phyloP scores from a whole-genome alignment of 2,329 filamentous ascomycete genomes.

The Pochonia chlamydosporia region DNA sequence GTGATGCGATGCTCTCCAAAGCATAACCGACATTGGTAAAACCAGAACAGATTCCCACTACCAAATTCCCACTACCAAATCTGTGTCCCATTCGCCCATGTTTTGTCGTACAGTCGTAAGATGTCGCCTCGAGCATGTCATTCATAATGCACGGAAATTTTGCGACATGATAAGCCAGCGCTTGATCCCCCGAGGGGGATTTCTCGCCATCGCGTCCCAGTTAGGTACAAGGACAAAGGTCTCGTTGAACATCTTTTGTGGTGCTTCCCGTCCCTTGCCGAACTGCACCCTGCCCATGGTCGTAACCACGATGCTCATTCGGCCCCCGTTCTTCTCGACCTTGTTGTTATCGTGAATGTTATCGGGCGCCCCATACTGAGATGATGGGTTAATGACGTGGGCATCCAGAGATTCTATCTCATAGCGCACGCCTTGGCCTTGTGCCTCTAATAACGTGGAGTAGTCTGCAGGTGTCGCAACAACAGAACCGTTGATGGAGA shows the following conservation, averaged over 20 bases:
- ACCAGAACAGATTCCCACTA: too few relatives aligned
- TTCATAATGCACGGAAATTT: constrained; percentile 57
- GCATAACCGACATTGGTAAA: too few relatives aligned
- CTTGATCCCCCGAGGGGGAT: constrained; percentile 46
- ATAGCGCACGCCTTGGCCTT: constrained; percentile 55
- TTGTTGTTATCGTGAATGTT: constrained; percentile 33
- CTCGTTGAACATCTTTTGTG: constrained; percentile 69
- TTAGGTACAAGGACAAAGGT: constrained; percentile 77
- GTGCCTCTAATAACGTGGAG: constrained; percentile 60
- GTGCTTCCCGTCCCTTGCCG: constrained; percentile 55
- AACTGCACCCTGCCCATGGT: constrained; percentile 69
- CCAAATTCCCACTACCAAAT: too few relatives aligned
- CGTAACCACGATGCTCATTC: constrained; percentile 66
- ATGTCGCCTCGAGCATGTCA: not conserved
- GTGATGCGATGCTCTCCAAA: too few relatives aligned
- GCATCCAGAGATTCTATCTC: constrained; percentile 72
- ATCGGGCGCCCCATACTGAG: constrained; percentile 50
- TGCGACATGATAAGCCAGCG: constrained; percentile 66
- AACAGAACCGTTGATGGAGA: constrained; percentile 73
- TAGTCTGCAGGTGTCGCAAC: constrained; percentile 59
- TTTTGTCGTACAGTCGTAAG: constrained; percentile 6
- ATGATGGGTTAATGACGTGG: constrained; percentile 69
- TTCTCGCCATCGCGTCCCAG: constrained; percentile 50
- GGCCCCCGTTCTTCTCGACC: constrained; percentile 44
- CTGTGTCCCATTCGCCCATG: not conserved